Evolutionary conservation across 1,139 yeast species (phyloP), one percentile per base, ranked within the genome.

Genomic region (Suhomyces bokatorum): DNA sequence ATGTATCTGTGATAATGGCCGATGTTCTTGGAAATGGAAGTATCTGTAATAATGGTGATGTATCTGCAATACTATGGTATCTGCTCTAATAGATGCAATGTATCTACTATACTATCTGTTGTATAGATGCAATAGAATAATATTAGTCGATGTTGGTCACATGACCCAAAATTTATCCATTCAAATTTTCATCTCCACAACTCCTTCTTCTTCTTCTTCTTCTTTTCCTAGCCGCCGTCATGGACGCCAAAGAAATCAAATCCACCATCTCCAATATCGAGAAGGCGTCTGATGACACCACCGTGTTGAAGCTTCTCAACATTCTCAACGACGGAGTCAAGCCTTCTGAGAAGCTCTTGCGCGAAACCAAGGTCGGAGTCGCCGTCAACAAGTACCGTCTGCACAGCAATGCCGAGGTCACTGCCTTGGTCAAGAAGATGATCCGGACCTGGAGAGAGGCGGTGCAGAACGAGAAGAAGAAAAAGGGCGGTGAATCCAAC

Each of bases 331-430:
- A 77, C 49, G 89, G 87, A 11, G 89, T 90, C 41, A 73, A 75
- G 54, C 97, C 98, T 10, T 83, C 95, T 1, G 98, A 93, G 62
- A 81, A 83, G 60, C 75, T 91, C 35, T 73, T 93, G 43, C 75
- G 97, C 59, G 86, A 91, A 61, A 93, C 99, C n/a, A 90, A 89
- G 65, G 93, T 93, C n/a, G 99, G 99, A 49, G 95, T 93, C 22
- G 95, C 93, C 6, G 98, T 93, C 38, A 95, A 95, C 68, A 90
- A 89, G 66, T 81, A 85, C 59, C 79, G 96, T 54, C 69, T 85
- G 10, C 87, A 87, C 52, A 59, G 73, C 20, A 88, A 87, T 61
- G 57, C 75, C 20, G 87, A 85, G 49, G 82, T 93, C 40, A 75
- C 83, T 14, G 68, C 78, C 6, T 69, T 86, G 42, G 98, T 91